Evolutionary conservation across 2,329 filamentous ascomycete genomes (phyloP), one percentile per base, ranked within the genome.

Genomic region (Leptographium wingfieldii): DNA sequence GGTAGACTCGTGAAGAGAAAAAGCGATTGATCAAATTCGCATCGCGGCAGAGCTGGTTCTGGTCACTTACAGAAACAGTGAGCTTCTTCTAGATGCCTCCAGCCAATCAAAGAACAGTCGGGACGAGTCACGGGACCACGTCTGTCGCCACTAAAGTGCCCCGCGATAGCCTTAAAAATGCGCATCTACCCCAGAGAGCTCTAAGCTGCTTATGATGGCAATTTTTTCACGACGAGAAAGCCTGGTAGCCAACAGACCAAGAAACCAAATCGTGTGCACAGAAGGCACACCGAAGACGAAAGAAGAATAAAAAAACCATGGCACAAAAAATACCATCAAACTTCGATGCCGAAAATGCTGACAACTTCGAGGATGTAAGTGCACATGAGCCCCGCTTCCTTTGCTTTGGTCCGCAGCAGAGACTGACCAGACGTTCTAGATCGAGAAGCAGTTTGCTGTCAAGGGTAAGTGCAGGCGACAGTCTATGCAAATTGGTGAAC

Each of bases 391-490:
- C 25, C 19, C 14, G n/a, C n/a, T 3, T 27, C 22, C 25, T 46
- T n/a, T 14, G 16, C 31, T 7, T 14, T 29, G 6, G 16, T 35
- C 40, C 19, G 12, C 19, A 14, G 38, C 14, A 40, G 6, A 9
- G 27, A 31, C 55, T 52, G 14, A 56, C 43, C 35, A 19, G n/a
- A 16, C 55, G 9, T 22, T 27, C 25, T 66, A 95, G 89, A 96
- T 99, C 72, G 94, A 99, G 82, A 96, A 96, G 81, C 94, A 97
- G 74, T 99, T 99, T 69, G 94, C 94, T 35, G 94, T 99, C 68
- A 97, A 97, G 80, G 88, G 88, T 90, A 69, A 54, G 70, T 62
- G 22, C n/a, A 40, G 29, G 22, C 48, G 14, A 40, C 7, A 29
- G 48, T 25, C n/a, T 6, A 25, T 25, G 11, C 9, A 22, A 25